Percentiles rank a stretch among this genome's conserved stretches.
phyloP scores from a whole-genome alignment of 257 asterid species.

The Nicotiana undulata region DNA sequence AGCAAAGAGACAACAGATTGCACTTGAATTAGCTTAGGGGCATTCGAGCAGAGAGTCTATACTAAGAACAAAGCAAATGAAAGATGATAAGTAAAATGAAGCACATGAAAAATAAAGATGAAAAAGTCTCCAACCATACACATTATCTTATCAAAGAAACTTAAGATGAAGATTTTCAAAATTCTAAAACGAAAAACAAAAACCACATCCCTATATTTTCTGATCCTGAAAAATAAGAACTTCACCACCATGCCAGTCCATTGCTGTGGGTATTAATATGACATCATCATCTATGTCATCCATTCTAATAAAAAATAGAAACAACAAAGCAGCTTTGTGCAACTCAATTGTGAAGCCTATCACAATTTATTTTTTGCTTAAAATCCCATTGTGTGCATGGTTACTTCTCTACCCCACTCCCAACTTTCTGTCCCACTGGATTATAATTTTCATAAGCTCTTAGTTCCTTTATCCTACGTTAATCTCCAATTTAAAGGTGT shows the following conservation, averaged over 20 bases:
- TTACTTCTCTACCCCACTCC: neutral
- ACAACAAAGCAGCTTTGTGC: neutral
- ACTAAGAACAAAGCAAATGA: neutral
- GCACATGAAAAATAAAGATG: neutral
- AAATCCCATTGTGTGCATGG: neutral
- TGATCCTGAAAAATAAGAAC: neutral
- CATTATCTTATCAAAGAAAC: neutral
- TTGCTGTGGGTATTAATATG: neutral
- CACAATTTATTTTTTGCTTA: neutral
- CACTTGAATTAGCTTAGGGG: constrained; percentile 9
- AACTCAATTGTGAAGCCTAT: neutral
- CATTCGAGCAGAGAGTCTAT: constrained; percentile 1
- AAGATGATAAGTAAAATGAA: neutral
- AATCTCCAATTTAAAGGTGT: neutral
- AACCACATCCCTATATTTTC: neutral
- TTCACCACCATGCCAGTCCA: neutral
- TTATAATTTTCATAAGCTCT: neutral
- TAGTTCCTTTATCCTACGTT: neutral
- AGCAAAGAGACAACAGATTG: constrained; percentile 13
- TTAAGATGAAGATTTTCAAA: neutral
- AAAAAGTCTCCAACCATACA: neutral
- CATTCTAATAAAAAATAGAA: neutral
- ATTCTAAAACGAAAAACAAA: neutral
- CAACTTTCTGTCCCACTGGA: neutral
- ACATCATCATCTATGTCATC: neutral